phyloP scores from a whole-genome alignment of 768 basidiomycete species.

The Coprinellus micaceus region DNA sequence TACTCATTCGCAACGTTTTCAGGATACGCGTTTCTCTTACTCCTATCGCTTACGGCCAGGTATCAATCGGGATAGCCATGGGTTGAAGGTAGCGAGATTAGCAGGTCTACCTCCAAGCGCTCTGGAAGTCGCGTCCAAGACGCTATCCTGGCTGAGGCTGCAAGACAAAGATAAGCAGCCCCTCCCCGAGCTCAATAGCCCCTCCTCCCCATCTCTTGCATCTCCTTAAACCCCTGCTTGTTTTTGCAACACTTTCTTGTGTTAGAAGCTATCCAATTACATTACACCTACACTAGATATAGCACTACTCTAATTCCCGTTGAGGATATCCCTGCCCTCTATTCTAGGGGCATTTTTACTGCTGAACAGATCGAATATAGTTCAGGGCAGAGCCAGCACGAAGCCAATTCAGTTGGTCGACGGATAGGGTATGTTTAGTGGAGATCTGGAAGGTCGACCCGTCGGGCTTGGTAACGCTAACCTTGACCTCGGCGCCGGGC shows the following conservation, averaged over 20 bases:
- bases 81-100: constrained; percentile 81
- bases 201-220: neutral
- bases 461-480: constrained; percentile 63
- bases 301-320: too few relatives aligned
- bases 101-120: constrained; percentile 75
- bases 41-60: constrained; percentile 78
- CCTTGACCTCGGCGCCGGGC: constrained; percentile 42
- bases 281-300: constrained; percentile 4
- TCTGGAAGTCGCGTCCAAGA: constrained; percentile 56
- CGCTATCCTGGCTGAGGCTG: constrained; percentile 38
- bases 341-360: constrained; percentile 23
- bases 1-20: constrained; percentile 1
- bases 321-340: neutral
- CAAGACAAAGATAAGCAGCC: neutral
- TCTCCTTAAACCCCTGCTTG: neutral
- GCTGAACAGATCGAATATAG: constrained; percentile 61
- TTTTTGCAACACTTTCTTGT: neutral
- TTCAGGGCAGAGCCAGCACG: constrained; percentile 87
- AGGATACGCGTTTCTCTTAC: constrained; percentile 82
- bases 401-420: constrained; percentile 89
- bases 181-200: neutral
- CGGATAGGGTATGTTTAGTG: constrained; percentile 86
- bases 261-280: constrained; percentile 4
- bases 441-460: constrained; percentile 65
- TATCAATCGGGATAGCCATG: constrained; percentile 88